Evolutionary conservation across 768 basidiomycete species (phyloP).

Genomic region (Cubamyces sp.): DNA sequence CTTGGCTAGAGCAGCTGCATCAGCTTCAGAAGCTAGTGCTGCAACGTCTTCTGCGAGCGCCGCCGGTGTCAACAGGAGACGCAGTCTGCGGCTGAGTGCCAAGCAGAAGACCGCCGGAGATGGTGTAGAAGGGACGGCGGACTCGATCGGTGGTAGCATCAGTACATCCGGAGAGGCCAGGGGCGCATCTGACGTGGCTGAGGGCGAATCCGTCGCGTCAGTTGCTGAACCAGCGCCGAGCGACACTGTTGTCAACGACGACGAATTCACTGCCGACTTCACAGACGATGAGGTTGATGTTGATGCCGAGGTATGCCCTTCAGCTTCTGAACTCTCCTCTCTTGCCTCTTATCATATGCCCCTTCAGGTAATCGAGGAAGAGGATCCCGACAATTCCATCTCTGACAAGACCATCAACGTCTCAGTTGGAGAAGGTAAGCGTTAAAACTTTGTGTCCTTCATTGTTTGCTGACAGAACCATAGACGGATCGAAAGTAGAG

Average conservation of each 20-base stretch:
- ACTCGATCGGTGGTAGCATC: not conserved
- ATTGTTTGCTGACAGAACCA: not conserved
- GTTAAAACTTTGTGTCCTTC: not conserved
- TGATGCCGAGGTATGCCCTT: conserved; percentile 62
- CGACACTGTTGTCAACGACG: conserved; percentile 59
- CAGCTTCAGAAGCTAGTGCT: conserved; percentile 38
- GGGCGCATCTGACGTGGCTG: conserved; percentile 23
- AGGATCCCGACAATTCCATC: conserved; percentile 69
- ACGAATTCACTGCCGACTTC: conserved; percentile 73
- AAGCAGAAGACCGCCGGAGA: conserved; percentile 45
- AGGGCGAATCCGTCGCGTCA: conserved; percentile 30
- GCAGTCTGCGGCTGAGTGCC: conserved; percentile 83
- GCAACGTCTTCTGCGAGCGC: conserved; percentile 35
- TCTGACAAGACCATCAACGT: conserved; percentile 87
- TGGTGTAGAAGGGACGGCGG: too few species aligned
- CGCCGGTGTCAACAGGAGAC: conserved; percentile 55
- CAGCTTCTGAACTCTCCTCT: not conserved
- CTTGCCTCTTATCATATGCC: not conserved
- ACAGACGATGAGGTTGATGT: conserved; percentile 86
- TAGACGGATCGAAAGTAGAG: conserved; percentile 91
- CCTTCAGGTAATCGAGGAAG: conserved; percentile 77
- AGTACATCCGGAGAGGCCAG: conserved; percentile 11
- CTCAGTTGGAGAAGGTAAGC: conserved; percentile 73
- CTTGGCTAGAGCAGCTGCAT: conserved; percentile 36
- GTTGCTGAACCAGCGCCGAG: conserved; percentile 50